Evolutionary conservation across 139 green algal species (phyloP).

Genomic region (Nannochloris sp.): DNA sequence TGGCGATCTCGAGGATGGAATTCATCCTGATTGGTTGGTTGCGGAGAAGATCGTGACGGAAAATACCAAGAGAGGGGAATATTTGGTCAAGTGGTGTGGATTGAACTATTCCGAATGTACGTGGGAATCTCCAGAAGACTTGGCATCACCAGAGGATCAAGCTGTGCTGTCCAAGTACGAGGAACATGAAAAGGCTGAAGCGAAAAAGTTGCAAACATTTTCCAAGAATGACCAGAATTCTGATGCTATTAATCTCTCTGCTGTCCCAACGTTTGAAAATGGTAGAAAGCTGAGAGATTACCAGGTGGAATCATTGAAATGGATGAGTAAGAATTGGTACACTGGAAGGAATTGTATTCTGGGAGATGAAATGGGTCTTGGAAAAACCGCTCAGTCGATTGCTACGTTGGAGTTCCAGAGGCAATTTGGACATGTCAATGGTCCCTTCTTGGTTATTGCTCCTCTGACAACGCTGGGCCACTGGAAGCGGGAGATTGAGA

Average conservation of each 20-base stretch:
- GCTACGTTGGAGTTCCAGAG: slow-evolving; percentile 55
- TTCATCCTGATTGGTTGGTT: slow-evolving; percentile 33
- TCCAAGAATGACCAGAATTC: slow-evolving; percentile 34
- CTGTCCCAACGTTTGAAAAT: slow-evolving; percentile 60
- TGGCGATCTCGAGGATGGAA: slow-evolving; percentile 29
- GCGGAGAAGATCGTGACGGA: slow-evolving; percentile 30
- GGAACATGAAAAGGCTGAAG: slow-evolving; percentile 3
- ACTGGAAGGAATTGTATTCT: slow-evolving; percentile 68
- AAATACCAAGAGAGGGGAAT: slow-evolving; percentile 12
- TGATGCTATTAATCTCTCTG: slow-evolving; percentile 24
- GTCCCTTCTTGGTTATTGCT: slow-evolving; percentile 85
- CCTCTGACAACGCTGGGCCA: slow-evolving; percentile 87
- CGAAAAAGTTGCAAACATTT: slow-evolving; percentile 30
- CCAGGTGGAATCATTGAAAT: slow-evolving; percentile 58
- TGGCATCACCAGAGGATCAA: slow-evolving; percentile 24
- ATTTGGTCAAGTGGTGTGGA: slow-evolving; percentile 68
- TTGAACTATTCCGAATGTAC: slow-evolving; percentile 68
- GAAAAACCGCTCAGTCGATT: slow-evolving; percentile 77
- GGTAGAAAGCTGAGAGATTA: slow-evolving; percentile 70
- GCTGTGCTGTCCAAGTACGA: slow-evolving; percentile 7
- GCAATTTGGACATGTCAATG: slow-evolving; percentile 32
- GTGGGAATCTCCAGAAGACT: slow-evolving; percentile 53
- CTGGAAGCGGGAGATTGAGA: slow-evolving; percentile 87
- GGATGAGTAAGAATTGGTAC: slow-evolving; percentile 67
- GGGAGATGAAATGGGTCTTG: slow-evolving; percentile 93